Base-by-base conservation (phyloP, 2,329 filamentous ascomycete species). In the Microcyclospora tardicrescens region DNA sequence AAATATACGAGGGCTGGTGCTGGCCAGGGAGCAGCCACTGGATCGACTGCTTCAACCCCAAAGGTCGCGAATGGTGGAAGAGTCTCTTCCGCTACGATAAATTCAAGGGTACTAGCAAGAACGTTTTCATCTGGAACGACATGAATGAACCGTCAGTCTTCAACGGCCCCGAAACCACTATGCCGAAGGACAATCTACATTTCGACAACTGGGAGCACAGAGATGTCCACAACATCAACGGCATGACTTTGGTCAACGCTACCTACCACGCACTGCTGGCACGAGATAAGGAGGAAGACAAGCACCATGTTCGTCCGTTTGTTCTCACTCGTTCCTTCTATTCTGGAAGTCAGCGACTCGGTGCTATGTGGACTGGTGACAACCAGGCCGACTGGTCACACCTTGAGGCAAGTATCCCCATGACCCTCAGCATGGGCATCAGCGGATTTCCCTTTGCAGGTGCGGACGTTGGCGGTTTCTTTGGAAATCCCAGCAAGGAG, bases 91-190 rank as follows among this genome's bases (percentile, higher is more conserved):
- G 82, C 53, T 96, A 93, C 49, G 78, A 84, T 57, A 73, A 66
- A 31, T 98, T 95, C 71, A 84, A 84, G 61, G 87, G 86, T 35
- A 85, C 85, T 1, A 72, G 80, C 51, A 71, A 79, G 47, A 98
- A 96, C 60, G 80, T 84, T 0, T 95, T 85, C 62, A 77, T 98
- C 53, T 98, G 91, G 91, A 98, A 98, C 60, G 91, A 98, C 60
- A 98, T 98, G 91, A 96, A 95, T 58, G 91, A 98, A 65, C 91
- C 91, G 0, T 96, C 91, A 0, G 91, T 98, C 2, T 98, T 98
- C 69, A 96, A 96, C 59, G 91, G 91, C 0, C 91, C 91, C 0
- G 91, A 98, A 62, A 93, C 86, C 2, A 96, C 89, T 5, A 96
- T 96, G 87, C 91, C 91, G 44, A 95, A 95, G 64, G 91, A 98